Evolutionary conservation across 305 asterid genomes (phyloP).

Genomic region (Rubia tinctorum): DNA sequence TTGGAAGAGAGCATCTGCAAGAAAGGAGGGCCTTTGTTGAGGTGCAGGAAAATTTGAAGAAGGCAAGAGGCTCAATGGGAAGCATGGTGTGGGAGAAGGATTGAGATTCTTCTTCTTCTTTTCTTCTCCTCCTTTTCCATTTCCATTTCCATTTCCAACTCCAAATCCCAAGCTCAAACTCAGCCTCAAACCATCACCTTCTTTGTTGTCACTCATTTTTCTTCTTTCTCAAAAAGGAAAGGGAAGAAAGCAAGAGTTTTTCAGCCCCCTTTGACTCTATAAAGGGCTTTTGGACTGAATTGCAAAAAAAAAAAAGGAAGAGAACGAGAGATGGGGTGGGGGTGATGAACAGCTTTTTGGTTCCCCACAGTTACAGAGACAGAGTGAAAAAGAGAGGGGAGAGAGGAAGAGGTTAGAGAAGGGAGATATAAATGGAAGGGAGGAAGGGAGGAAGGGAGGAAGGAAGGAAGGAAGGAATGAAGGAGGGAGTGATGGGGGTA

Average conservation of each 20-base stretch:
- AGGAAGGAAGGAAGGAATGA: not conserved
- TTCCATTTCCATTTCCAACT: constrained; percentile 34
- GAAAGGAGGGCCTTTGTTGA: constrained; percentile 17
- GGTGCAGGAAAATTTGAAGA: constrained; percentile 33
- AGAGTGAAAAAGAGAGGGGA: constrained; percentile 18
- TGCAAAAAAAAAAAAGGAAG: constrained; percentile 8
- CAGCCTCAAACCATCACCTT: constrained; percentile 49
- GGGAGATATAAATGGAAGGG: not conserved
- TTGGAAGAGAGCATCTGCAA: constrained; percentile 31
- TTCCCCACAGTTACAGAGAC: constrained; percentile 8
- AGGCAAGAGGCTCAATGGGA: constrained; percentile 43
- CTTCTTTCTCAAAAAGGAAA: constrained; percentile 7
- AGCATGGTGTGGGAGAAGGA: constrained; percentile 19
- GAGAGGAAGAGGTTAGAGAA: constrained; percentile 28
- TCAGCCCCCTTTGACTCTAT: constrained; percentile 15
- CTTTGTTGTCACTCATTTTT: constrained; percentile 39
- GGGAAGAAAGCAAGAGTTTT: not conserved
- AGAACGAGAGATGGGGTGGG: not conserved
- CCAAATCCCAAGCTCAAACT: constrained; percentile 54
- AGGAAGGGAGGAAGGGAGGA: not conserved
- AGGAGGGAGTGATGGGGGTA: constrained; percentile 12
- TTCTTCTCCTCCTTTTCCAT: too few species aligned
- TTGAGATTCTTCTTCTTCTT: not conserved
- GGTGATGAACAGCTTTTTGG: constrained; percentile 59
- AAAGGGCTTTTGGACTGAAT: not conserved